These are phyloP conservation scores for Fusarium penzigii DNA, from an alignment of 2,329 filamentous ascomycete genomes.

Conservation along the genomic window DNA sequence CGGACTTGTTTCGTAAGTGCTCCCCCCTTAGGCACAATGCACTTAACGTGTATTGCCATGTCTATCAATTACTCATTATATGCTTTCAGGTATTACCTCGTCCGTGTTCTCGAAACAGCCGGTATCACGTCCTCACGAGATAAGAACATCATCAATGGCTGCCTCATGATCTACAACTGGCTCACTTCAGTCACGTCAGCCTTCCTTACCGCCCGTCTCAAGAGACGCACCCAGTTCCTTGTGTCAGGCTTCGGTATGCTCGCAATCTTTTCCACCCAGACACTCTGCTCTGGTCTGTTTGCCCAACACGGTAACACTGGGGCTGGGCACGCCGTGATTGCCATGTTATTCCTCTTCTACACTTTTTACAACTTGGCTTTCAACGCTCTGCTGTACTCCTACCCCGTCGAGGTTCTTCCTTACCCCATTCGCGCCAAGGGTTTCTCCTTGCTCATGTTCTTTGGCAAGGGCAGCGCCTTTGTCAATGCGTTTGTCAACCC, in stretches of 20 bases:
- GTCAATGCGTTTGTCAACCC: neutral
- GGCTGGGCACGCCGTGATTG: slow-evolving; percentile 11
- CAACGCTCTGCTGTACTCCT: slow-evolving; percentile 17
- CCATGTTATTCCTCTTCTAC: slow-evolving; percentile 16
- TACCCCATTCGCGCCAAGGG: slow-evolving; percentile 18
- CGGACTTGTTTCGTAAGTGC: slow-evolving; percentile 6
- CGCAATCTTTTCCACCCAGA: slow-evolving; percentile 14
- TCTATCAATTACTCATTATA: too few species aligned
- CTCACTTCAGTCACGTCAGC: slow-evolving; percentile 17
- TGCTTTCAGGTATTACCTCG: slow-evolving; percentile 8
- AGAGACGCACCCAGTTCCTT: slow-evolving; percentile 21
- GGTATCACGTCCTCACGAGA: slow-evolving; percentile 7
- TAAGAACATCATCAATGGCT: slow-evolving; percentile 20
- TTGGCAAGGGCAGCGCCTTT: neutral
- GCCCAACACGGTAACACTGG: slow-evolving; percentile 8
- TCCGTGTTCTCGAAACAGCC: slow-evolving; percentile 10
- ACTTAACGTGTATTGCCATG: too few species aligned
- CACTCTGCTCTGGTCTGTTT: slow-evolving; percentile 14
- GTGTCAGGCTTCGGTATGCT: slow-evolving; percentile 17
- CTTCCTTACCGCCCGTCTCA: slow-evolving; percentile 11
- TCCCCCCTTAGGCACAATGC: too few species aligned
- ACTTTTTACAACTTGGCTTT: slow-evolving; percentile 23
- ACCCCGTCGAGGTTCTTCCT: slow-evolving; percentile 14
- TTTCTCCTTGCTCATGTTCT: slow-evolving; percentile 15
- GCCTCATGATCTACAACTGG: slow-evolving; percentile 23